phyloP scores from a whole-genome alignment of 1,284 basidiomycete species.

The Trichosporon coremiiforme region DNA sequence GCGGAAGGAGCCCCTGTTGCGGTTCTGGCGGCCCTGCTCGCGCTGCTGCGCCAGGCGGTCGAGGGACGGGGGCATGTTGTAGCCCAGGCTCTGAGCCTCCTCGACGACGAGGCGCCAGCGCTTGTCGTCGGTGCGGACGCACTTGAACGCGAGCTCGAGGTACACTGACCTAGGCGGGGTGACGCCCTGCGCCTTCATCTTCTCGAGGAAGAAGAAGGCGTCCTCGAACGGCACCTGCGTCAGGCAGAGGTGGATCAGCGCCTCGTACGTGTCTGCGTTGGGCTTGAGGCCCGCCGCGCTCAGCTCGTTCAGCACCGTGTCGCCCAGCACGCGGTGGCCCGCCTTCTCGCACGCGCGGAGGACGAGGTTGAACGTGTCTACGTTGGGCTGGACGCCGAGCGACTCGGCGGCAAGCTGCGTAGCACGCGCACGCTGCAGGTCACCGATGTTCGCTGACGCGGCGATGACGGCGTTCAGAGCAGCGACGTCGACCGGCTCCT shows the following conservation, averaged over 20 bases:
- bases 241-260: slow-evolving; percentile 69
- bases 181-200: slow-evolving; percentile 71
- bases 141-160: slow-evolving; percentile 65
- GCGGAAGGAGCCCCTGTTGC: neutral
- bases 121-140: slow-evolving; percentile 63
- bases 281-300: slow-evolving; percentile 57
- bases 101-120: slow-evolving; percentile 69
- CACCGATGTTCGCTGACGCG: slow-evolving; percentile 65
- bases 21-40: neutral
- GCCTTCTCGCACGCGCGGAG: slow-evolving; percentile 64
- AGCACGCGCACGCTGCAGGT: slow-evolving; percentile 74
- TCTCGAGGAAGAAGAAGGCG: slow-evolving; percentile 82
- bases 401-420: slow-evolving; percentile 68
- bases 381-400: slow-evolving; percentile 63
- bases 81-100: slow-evolving; percentile 66
- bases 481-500: slow-evolving; percentile 62
- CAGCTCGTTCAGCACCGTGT: slow-evolving; percentile 49
- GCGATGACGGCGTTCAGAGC: slow-evolving; percentile 69
- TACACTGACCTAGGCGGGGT: slow-evolving; percentile 66
- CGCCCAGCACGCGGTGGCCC: slow-evolving; percentile 44
- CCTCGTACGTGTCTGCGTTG: slow-evolving; percentile 65
- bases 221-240: slow-evolving; percentile 75
- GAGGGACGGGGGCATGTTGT: slow-evolving; percentile 36
- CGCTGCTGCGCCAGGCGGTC: neutral
- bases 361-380: slow-evolving; percentile 71